Evolutionary conservation across 2,329 filamentous ascomycete species (phyloP).

Genomic region (Bisporella sp.): DNA sequence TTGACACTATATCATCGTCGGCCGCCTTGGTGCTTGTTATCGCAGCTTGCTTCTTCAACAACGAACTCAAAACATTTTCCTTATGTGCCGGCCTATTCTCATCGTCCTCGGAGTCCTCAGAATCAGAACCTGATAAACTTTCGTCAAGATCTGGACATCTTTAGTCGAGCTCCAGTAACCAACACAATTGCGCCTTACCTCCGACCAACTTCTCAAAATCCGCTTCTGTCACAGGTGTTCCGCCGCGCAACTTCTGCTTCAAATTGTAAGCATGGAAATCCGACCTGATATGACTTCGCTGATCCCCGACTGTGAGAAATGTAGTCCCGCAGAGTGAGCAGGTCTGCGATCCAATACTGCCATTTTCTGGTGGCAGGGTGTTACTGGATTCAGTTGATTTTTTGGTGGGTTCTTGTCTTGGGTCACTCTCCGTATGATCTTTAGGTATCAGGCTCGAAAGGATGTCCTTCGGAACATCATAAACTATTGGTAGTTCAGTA

Average conservation of each 20-base stretch:
- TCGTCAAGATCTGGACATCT: conserved; percentile 66
- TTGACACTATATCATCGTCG: conserved; percentile 39
- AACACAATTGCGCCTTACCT: conserved; percentile 15
- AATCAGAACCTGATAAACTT: conserved; percentile 80
- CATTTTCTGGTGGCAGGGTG: conserved; percentile 29
- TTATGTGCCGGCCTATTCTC: conserved; percentile 44
- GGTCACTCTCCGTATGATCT: conserved; percentile 17
- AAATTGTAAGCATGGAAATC: conserved; percentile 93
- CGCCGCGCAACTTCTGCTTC: conserved; percentile 79
- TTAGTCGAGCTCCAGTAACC: conserved; percentile 7
- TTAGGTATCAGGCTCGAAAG: conserved; percentile 27
- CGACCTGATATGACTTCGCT: conserved; percentile 78
- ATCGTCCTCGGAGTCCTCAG: conserved; percentile 63
- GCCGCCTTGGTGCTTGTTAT: conserved; percentile 45
- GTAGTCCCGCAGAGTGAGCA: conserved; percentile 73
- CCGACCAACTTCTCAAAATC: conserved; percentile 86
- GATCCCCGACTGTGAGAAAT: conserved; percentile 70
- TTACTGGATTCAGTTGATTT: conserved; percentile 29
- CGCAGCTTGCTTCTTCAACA: conserved; percentile 78
- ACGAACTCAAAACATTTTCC: conserved; percentile 64
- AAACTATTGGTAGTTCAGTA: conserved; percentile 21
- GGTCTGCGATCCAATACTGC: conserved; percentile 56
- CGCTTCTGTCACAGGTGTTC: conserved; percentile 62
- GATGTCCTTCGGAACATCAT: conserved; percentile 29
- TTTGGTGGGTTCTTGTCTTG: conserved; percentile 12